These are phyloP conservation scores for Leptoxyphium fumago DNA, from an alignment of 2,329 filamentous ascomycete species.

Conservation along the genomic window DNA sequence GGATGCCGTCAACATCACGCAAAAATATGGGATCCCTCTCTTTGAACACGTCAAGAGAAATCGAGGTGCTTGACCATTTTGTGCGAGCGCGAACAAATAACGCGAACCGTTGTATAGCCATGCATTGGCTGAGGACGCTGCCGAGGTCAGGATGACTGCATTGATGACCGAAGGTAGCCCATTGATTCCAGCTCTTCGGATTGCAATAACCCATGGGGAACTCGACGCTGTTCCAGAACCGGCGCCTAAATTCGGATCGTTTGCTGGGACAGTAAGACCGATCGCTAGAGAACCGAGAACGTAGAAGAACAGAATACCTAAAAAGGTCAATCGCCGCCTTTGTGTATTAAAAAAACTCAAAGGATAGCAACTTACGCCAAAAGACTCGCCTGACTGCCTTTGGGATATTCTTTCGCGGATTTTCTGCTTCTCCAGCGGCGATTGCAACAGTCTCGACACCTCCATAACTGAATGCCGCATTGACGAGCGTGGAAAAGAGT, in stretches of 20 bases:
- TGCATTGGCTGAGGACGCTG: constrained; percentile 55
- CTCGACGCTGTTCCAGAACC: constrained; percentile 20
- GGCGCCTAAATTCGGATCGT: constrained; percentile 37
- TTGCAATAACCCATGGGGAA: constrained; percentile 56
- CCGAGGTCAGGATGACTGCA: constrained; percentile 58
- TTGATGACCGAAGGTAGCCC: constrained; percentile 61
- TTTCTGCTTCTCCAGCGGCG: constrained; percentile 40
- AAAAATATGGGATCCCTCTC: constrained; percentile 27
- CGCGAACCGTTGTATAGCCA: constrained; percentile 42
- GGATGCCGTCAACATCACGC: constrained; percentile 28
- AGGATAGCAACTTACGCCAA: no score
- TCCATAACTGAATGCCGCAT: constrained; percentile 36
- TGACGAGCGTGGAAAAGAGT: constrained; percentile 38
- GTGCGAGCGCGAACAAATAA: constrained; percentile 34
- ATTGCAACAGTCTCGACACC: constrained; percentile 41
- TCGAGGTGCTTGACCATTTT: constrained; percentile 38
- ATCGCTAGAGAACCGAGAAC: constrained; percentile 41
- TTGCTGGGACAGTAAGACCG: constrained; percentile 44
- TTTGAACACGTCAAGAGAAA: constrained; percentile 33
- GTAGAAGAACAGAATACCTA: constrained; percentile 45
- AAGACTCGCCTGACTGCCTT: constrained; percentile 41
- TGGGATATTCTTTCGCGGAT: constrained; percentile 39
- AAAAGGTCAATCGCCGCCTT: no score
- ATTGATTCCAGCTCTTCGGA: constrained; percentile 48
- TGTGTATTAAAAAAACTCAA: no score